phyloP scores from a whole-genome alignment of 2,329 filamentous ascomycete genomes.

The Beauveria brongniartii region DNA sequence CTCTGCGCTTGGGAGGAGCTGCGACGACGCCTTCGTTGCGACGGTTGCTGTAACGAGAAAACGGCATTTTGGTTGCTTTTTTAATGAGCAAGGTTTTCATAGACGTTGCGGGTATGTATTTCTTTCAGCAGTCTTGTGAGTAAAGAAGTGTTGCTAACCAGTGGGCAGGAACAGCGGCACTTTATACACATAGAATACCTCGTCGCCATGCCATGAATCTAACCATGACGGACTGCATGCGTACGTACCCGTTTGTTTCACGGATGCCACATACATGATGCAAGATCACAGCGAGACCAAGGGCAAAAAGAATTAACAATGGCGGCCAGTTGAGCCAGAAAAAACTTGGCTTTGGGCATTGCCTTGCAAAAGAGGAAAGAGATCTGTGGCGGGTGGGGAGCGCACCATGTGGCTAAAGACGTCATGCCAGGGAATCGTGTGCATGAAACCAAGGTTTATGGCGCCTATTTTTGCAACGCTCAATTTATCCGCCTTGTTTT shows the following conservation, averaged over 20 bases:
- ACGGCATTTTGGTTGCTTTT: conserved; percentile 24
- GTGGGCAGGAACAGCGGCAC: background rate
- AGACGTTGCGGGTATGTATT: background rate
- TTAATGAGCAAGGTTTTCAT: background rate
- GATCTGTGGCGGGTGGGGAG: conserved; percentile 4
- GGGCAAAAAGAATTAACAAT: background rate
- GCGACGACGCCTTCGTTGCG: conserved; percentile 9
- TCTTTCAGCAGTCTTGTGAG: background rate
- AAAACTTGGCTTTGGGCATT: conserved; percentile 7
- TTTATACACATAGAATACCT: too few species aligned
- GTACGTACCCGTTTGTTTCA: background rate
- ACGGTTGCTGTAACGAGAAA: conserved; percentile 16
- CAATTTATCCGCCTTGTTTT: background rate
- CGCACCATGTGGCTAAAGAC: conserved; percentile 6
- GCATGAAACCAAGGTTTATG: conserved; percentile 9
- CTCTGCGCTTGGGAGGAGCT: conserved; percentile 12
- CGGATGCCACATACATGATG: background rate
- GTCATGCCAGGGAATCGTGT: conserved; percentile 1
- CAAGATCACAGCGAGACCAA: background rate
- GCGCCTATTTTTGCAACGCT: background rate
- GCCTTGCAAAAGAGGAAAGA: background rate
- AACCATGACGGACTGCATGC: background rate
- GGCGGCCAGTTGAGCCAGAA: background rate
- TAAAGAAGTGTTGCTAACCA: background rate
- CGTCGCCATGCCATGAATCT: background rate